phyloP scores from a whole-genome alignment of 2,329 filamentous ascomycete species.

The Xylaria digitata region DNA sequence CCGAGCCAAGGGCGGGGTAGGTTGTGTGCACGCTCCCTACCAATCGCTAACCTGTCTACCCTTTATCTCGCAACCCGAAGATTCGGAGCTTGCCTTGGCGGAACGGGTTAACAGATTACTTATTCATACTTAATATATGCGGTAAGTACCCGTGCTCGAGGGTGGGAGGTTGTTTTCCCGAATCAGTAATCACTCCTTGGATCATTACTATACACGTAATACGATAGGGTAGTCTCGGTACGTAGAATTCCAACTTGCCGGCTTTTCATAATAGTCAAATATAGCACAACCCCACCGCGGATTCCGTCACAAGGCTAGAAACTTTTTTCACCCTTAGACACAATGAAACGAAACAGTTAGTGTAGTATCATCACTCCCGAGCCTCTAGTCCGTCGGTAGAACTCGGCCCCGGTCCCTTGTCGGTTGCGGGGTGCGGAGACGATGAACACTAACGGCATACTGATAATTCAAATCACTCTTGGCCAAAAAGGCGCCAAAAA shows the following conservation, averaged over 20 bases:
- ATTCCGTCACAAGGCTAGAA: not conserved
- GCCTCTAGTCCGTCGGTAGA: constrained; percentile 11
- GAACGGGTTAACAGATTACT: not conserved
- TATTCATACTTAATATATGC: not conserved
- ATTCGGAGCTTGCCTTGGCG: constrained; percentile 24
- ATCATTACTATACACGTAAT: not conserved
- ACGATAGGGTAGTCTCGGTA: too few relatives aligned
- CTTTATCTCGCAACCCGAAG: constrained; percentile 25
- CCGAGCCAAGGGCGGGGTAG: constrained; percentile 12
- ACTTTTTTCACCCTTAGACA: not conserved
- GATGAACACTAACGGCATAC: constrained; percentile 10
- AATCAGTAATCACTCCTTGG: constrained; percentile 4
- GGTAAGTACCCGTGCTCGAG: constrained; percentile 5
- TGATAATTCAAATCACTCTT: constrained; percentile 33
- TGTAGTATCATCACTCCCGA: not conserved
- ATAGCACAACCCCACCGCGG: not conserved
- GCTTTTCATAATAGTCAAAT: not conserved
- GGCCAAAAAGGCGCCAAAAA: not conserved
- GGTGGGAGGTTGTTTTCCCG: not conserved
- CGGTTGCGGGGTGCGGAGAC: constrained; percentile 29
- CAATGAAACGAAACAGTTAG: not conserved
- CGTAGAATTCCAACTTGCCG: not conserved
- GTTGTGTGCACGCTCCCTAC: not conserved
- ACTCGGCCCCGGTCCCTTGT: constrained; percentile 14
- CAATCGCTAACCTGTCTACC: constrained; percentile 3